These are phyloP conservation scores for Yamadazyma aaseri DNA, from an alignment of 1,139 yeast species.

Conservation along the genomic window DNA sequence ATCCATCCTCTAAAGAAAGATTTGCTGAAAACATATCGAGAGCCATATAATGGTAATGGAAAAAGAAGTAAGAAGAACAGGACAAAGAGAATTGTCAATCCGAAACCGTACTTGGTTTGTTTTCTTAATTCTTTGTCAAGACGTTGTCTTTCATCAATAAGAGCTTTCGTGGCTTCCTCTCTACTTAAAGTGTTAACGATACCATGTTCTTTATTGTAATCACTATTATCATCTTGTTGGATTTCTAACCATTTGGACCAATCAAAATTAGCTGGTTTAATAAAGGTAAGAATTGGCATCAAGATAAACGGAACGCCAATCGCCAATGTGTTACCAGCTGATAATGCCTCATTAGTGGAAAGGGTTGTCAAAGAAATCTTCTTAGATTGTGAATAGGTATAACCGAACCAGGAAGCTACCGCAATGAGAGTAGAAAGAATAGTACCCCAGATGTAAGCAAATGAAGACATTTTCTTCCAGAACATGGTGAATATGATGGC, in stretches of 20 bases:
- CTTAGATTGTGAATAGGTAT: slow-evolving; percentile 26
- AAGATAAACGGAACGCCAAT: slow-evolving; percentile 25
- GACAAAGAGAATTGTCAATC: slow-evolving; percentile 14
- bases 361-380: slow-evolving; percentile 22
- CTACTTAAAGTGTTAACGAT: slow-evolving; percentile 11
- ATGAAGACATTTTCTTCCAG: slow-evolving; percentile 48
- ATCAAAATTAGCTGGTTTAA: slow-evolving; percentile 30
- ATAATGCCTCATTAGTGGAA: slow-evolving; percentile 22
- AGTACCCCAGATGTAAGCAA: slow-evolving; percentile 44
- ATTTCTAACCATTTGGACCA: slow-evolving; percentile 20
- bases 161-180: slow-evolving; percentile 24
- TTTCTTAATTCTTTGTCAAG: slow-evolving; percentile 20
- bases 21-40: slow-evolving; percentile 29
- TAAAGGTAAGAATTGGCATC: slow-evolving; percentile 21
- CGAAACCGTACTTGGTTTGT: slow-evolving; percentile 21
- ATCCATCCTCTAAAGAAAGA: slow-evolving; percentile 33
- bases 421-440: slow-evolving; percentile 45
- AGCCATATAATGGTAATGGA: slow-evolving; percentile 30
- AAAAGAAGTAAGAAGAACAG: slow-evolving; percentile 24
- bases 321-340: slow-evolving; percentile 35
- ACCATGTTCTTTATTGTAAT: slow-evolving; percentile 16
- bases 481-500: slow-evolving; percentile 31
- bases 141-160: slow-evolving; percentile 20
- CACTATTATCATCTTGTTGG: slow-evolving; percentile 32
- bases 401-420: slow-evolving; percentile 47